A percentile compares a stretch with the other conserved stretches of the same genome.
Evolutionary conservation across 768 basidiomycete species (phyloP).

Genomic region (Tulasnella sp.): DNA sequence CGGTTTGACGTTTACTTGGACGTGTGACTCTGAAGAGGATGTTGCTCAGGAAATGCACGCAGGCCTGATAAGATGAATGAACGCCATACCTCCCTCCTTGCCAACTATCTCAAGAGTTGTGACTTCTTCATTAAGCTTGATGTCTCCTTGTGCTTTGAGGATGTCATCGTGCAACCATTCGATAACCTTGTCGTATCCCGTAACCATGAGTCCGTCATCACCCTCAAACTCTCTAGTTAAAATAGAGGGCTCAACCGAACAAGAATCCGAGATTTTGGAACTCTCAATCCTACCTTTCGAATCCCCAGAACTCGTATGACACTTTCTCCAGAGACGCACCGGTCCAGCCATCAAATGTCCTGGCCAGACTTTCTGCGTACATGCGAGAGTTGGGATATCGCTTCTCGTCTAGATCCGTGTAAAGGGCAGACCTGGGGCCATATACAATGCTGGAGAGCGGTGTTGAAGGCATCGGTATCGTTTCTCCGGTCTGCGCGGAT

Average conservation of each 20-base stretch:
- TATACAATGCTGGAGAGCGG: not conserved
- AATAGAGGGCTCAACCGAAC: no score
- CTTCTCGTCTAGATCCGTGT: not conserved
- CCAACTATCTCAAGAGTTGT: not conserved
- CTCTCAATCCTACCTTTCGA: no score
- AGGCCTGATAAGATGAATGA: not conserved
- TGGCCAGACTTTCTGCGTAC: not conserved
- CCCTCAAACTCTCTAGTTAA: constrained; percentile 12
- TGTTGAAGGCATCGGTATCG: not conserved
- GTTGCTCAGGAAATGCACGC: not conserved
- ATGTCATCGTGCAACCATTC: constrained; percentile 11
- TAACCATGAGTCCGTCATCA: not conserved
- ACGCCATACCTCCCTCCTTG: not conserved
- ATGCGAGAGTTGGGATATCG: not conserved
- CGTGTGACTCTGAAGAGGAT: not conserved
- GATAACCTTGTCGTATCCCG: constrained; percentile 3
- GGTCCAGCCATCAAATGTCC: constrained; percentile 7
- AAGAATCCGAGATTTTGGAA: no score
- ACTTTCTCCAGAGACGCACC: constrained; percentile 8
- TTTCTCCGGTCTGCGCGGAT: not conserved
- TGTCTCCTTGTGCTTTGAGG: not conserved
- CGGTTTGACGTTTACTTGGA: not conserved
- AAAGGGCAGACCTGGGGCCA: not conserved
- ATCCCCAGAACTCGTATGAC: constrained; percentile 14
- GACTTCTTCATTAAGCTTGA: constrained; percentile 9